Conservation (phyloP, 1,139 yeast genomes). For the Hansenula anomala region DNA sequence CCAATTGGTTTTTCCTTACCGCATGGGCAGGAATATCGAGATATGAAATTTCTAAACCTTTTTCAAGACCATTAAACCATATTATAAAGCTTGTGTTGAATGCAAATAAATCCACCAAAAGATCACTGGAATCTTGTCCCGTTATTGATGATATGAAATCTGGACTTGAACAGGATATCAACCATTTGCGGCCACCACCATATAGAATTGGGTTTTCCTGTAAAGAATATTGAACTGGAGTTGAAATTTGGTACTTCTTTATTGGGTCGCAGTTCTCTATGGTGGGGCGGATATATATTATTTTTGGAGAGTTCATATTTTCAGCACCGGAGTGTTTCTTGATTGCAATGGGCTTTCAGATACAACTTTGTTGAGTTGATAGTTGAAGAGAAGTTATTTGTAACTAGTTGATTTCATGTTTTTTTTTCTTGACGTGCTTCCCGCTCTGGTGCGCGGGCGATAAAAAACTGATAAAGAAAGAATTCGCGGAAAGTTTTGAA, state of each 20-base stretch:
- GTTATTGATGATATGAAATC: constrained; percentile 8
- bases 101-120: constrained; percentile 29
- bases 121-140: constrained; percentile 8
- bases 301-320: too few relatives aligned
- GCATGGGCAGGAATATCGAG: constrained; percentile 29
- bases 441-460: too few relatives aligned
- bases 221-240: constrained; percentile 25
- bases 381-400: too few relatives aligned
- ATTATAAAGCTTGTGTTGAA: constrained; percentile 28
- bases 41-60: constrained; percentile 32
- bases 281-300: constrained; percentile 24
- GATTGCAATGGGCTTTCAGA: too few relatives aligned
- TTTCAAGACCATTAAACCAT: constrained; percentile 29
- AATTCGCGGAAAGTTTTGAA: too few relatives aligned
- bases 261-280: constrained; percentile 31
- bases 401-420: too few relatives aligned
- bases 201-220: constrained; percentile 30
- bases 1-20: constrained; percentile 12
- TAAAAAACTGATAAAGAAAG: too few relatives aligned
- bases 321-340: too few relatives aligned
- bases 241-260: constrained; percentile 22
- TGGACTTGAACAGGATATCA: constrained; percentile 8
- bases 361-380: too few relatives aligned
- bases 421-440: too few relatives aligned
- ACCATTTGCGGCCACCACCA: constrained; percentile 36